Conservation (phyloP, 768 basidiomycete species). For the Amanita thiersii region DNA sequence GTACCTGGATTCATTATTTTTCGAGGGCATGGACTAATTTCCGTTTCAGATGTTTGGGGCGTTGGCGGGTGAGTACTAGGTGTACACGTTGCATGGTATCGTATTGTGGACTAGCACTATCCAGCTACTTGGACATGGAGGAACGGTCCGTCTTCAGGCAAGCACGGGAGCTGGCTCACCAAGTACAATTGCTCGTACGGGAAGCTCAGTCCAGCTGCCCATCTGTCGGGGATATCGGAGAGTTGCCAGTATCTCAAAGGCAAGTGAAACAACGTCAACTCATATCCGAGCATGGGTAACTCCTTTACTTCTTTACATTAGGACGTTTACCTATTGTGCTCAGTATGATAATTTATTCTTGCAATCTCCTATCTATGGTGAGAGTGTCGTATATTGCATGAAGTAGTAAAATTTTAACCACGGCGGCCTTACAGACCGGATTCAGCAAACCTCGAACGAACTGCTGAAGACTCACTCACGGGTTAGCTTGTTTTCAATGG, state of each 20-base stretch:
- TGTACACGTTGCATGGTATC: no score
- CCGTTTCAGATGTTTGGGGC: slow-evolving; percentile 32
- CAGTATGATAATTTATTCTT: no score
- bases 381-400: no score
- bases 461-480: slow-evolving; percentile 26
- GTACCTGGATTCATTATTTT: slow-evolving; percentile 1
- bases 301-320: no score
- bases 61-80: slow-evolving; percentile 25
- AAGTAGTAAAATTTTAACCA: no score
- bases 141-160: slow-evolving; percentile 30
- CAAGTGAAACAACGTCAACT: slow-evolving; percentile 8
- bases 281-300: no score
- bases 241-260: slow-evolving; percentile 31
- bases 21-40: slow-evolving; percentile 1
- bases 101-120: background rate
- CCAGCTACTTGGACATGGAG: slow-evolving; percentile 23
- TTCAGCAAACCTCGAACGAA: slow-evolving; percentile 25
- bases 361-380: no score
- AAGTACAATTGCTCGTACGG: slow-evolving; percentile 25
- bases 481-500: slow-evolving; percentile 15
- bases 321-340: no score
- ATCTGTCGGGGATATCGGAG: slow-evolving; percentile 27
- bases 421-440: slow-evolving; percentile 26
- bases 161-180: slow-evolving; percentile 26
- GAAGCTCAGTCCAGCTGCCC: slow-evolving; percentile 30